Conservation (phyloP, 2,329 filamentous ascomycete genomes). For the Colletotrichum filicis region DNA sequence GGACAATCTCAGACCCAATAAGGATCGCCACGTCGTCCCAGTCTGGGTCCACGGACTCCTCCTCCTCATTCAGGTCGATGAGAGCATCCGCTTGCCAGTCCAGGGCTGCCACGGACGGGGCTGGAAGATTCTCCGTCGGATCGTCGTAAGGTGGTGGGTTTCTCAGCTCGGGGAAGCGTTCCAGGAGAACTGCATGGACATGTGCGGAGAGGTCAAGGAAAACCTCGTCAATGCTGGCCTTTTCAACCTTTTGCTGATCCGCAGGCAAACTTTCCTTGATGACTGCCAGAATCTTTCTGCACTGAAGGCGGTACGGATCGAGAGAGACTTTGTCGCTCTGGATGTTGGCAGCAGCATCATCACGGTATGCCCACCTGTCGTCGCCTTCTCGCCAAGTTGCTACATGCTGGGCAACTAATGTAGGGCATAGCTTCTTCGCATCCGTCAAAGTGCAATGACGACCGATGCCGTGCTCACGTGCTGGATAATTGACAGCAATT, state of each 20-base stretch:
- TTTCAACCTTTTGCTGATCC: conserved; percentile 81
- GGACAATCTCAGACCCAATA: conserved; percentile 89
- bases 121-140: conserved; percentile 75
- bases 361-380: conserved; percentile 89
- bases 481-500: conserved; percentile 96
- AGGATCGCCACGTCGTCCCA: conserved; percentile 95
- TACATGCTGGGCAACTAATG: conserved; percentile 89
- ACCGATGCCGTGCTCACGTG: conserved; percentile 81
- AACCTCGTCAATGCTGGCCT: conserved; percentile 95
- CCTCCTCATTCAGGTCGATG: conserved; percentile 79
- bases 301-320: conserved; percentile 90
- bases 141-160: conserved; percentile 79
- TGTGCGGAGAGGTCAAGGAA: conserved; percentile 92
- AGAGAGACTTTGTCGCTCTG: conserved; percentile 92
- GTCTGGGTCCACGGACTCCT: conserved; percentile 85
- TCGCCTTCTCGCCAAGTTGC: conserved; percentile 95
- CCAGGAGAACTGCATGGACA: conserved; percentile 78
- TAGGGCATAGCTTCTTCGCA: conserved; percentile 86
- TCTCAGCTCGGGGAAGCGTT: conserved; percentile 79
- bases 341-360: conserved; percentile 83
- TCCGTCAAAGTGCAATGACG: conserved; percentile 84
- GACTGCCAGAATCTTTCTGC: conserved; percentile 80
- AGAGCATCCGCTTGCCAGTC: conserved; percentile 89
- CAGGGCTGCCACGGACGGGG: conserved; percentile 74
- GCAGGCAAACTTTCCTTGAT: conserved; percentile 80